Percentiles rank a stretch among this genome's conserved stretches.
Evolutionary conservation across 441 rosid genomes (phyloP).

Genomic region (Gossypium lobatum): DNA sequence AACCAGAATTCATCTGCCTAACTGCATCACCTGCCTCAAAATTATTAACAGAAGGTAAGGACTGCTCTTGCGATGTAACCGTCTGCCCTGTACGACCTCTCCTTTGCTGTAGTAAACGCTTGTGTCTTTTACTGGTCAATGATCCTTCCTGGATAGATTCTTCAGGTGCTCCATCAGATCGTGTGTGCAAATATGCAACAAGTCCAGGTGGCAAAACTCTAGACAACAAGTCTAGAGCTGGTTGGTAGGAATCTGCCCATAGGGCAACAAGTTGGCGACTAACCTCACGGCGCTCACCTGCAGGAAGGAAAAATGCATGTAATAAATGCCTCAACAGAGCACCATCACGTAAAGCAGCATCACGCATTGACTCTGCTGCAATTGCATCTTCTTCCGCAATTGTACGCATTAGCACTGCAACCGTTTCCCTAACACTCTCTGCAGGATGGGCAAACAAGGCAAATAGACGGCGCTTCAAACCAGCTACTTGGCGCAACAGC

Average conservation of each 20-base stretch:
- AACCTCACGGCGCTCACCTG: slow-evolving; percentile 93
- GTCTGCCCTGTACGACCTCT: slow-evolving; percentile 64
- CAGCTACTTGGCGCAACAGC: slow-evolving; percentile 94
- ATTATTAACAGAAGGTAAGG: slow-evolving; percentile 41
- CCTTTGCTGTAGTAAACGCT: slow-evolving; percentile 87
- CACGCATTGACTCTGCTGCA: slow-evolving; percentile 99
- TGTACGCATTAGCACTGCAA: slow-evolving; percentile 97
- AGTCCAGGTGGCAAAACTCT: slow-evolving; percentile 98
- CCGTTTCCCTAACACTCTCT: slow-evolving; percentile 95
- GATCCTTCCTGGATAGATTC: slow-evolving; percentile 73
- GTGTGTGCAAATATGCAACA: slow-evolving; percentile 97
- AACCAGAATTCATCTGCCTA: slow-evolving; percentile 38
- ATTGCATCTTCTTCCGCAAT: slow-evolving; percentile 99
- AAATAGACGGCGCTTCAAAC: slow-evolving; percentile 89
- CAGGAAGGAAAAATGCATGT: slow-evolving; percentile 85
- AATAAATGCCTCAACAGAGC: slow-evolving; percentile 95
- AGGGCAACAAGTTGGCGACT: slow-evolving; percentile 99
- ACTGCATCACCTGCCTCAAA: slow-evolving; percentile 55
- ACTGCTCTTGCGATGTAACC: slow-evolving; percentile 58
- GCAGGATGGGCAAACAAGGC: slow-evolving; percentile 99
- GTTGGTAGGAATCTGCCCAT: slow-evolving; percentile 99
- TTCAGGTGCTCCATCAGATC: slow-evolving; percentile 59
- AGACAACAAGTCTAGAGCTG: slow-evolving; percentile 82
- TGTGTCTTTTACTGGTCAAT: slow-evolving; percentile 71
- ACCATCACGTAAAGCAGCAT: slow-evolving; percentile 99